A percentile compares a stretch with the other conserved stretches of the same genome.
These are phyloP conservation scores for Microcos paniculata DNA, from an alignment of 345 rosid species.

Conservation along the genomic window DNA sequence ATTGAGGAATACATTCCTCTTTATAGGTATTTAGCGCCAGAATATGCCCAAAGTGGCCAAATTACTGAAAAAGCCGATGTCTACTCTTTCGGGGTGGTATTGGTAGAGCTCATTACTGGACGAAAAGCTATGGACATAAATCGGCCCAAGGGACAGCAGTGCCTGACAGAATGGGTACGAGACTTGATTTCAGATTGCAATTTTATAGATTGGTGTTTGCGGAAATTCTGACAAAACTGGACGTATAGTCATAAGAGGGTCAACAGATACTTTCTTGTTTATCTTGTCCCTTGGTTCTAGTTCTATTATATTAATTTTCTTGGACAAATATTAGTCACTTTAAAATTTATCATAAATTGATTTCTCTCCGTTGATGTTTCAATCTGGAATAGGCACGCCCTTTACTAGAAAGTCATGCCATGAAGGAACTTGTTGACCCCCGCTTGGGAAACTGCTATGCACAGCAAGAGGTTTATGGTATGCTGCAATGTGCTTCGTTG, in stretches of 20 bases:
- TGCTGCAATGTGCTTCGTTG: conserved; percentile 86
- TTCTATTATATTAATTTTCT: not conserved
- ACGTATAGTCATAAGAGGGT: not conserved
- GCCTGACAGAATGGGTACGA: conserved; percentile 94
- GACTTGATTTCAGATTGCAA: not conserved
- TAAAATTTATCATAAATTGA: not conserved
- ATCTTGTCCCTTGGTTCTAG: not conserved
- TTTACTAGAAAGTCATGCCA: conserved; percentile 63
- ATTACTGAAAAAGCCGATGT: conserved; percentile 98
- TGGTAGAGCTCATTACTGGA: conserved; percentile 95
- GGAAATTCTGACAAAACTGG: not conserved
- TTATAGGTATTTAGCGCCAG: conserved; percentile 89
- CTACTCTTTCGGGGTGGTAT: conserved; percentile 88
- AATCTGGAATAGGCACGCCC: conserved; percentile 76
- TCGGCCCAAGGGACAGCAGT: conserved; percentile 90
- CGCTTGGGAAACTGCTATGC: conserved; percentile 49
- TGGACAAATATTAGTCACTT: not conserved
- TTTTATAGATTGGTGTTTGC: not conserved
- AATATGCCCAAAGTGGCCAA: conserved; percentile 95
- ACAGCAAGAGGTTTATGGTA: conserved; percentile 68
- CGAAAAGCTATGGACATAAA: conserved; percentile 91
- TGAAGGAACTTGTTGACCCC: conserved; percentile 78
- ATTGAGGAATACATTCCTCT: conserved; percentile 4
- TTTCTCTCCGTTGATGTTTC: not conserved
- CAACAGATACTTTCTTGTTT: not conserved